Evolutionary conservation across 306 rosid species (phyloP).

Genomic region (Cucumis cinereus): DNA sequence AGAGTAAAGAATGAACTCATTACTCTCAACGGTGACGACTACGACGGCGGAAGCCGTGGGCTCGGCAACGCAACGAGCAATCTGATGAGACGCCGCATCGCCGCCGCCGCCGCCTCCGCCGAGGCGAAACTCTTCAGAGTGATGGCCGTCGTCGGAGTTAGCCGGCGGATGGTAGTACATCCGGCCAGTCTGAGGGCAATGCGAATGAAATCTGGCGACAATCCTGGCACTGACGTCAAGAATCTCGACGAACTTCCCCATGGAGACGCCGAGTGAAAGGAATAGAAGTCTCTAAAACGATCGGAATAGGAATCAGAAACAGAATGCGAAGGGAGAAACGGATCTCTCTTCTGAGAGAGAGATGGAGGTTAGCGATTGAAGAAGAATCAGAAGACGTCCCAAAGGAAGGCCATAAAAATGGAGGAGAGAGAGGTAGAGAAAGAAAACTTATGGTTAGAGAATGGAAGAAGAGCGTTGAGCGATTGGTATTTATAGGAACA

Average conservation of each 20-base stretch:
- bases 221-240: slow-evolving; percentile 44
- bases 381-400: slow-evolving; percentile 22
- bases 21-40: neutral
- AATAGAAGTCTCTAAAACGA: neutral
- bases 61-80: slow-evolving; percentile 16
- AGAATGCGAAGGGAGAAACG: neutral
- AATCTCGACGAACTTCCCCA: slow-evolving; percentile 51
- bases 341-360: neutral
- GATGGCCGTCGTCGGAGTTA: slow-evolving; percentile 6
- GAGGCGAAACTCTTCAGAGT: neutral
- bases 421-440: neutral
- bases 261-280: neutral
- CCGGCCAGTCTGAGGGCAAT: slow-evolving; percentile 57
- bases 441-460: neutral
- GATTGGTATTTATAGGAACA: neutral
- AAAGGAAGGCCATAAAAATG: slow-evolving; percentile 15
- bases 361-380: neutral
- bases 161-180: slow-evolving; percentile 64
- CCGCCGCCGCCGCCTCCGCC: slow-evolving; percentile 14
- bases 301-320: neutral
- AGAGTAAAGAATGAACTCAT: slow-evolving; percentile 44
- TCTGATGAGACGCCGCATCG: slow-evolving; percentile 9
- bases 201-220: slow-evolving; percentile 38
- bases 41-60: neutral
- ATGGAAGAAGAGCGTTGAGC: neutral